phyloP scores from a whole-genome alignment of 371 early-diverging fungal genomes.

The Globomyces sp. region DNA sequence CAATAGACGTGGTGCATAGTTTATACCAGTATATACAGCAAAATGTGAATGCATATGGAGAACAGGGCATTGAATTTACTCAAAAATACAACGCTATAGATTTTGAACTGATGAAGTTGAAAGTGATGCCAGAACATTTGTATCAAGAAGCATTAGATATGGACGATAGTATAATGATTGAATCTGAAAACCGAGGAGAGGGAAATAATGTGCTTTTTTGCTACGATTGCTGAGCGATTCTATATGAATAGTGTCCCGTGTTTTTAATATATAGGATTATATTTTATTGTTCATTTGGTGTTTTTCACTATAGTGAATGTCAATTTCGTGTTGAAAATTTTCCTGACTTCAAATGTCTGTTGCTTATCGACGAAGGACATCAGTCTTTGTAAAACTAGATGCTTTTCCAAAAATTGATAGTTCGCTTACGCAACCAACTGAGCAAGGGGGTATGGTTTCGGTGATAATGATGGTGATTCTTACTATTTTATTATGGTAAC shows the following conservation, averaged over 20 bases:
- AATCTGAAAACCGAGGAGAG: constrained; percentile 23
- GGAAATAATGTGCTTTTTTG: constrained; percentile 37
- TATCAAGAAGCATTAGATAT: constrained; percentile 55
- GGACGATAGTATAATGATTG: constrained; percentile 29
- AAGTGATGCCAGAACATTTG: constrained; percentile 41
- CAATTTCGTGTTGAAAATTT: too few species aligned
- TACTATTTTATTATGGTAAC: constrained; percentile 9
- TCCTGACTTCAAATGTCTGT: too few species aligned
- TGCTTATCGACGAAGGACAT: not conserved
- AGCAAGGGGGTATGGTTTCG: constrained; percentile 11
- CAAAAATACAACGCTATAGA: constrained; percentile 30
- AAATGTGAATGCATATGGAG: too few species aligned
- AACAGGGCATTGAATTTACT: constrained; percentile 12
- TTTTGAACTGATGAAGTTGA: constrained; percentile 26
- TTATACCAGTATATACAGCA: too few species aligned
- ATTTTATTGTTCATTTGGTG: too few species aligned
- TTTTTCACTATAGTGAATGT: too few species aligned
- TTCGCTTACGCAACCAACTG: not conserved
- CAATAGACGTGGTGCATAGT: too few species aligned
- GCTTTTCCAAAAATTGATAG: constrained; percentile 8
- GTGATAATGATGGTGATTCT: not conserved
- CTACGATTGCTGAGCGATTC: constrained; percentile 33
- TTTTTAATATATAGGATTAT: too few species aligned
- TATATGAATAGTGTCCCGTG: too few species aligned
- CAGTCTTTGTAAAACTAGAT: constrained; percentile 6